Base-by-base conservation (phyloP, 108 stramenopile species). In the Skeletonema costatum region DNA sequence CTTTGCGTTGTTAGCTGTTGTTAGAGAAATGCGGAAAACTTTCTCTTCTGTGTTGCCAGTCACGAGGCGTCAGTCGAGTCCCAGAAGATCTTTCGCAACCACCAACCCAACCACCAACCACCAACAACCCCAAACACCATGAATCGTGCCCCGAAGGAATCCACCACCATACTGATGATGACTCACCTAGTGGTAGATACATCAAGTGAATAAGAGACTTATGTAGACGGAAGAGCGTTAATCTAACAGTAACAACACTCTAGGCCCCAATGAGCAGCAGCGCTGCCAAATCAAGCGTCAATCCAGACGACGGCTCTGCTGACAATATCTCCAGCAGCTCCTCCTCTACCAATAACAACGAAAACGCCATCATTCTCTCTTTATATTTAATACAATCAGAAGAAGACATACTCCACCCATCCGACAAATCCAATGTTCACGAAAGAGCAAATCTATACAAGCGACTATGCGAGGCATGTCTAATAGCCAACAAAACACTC, bases 361-460 rank as follows among this genome's bases (percentile, higher is more conserved):
- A 66, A 13, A 80, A 75, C 68, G 31, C 68, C 67, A 61, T 80
- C 48, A 38, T 80, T 58, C 59, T 80, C 41, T 80, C 79, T 2
- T 61, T 80, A 32, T 75, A 80, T 51, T 59, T 80, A 36, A 36
- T 80, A 25, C 74, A 76, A 53, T 56, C 74, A 7, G 59, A 80
- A 53, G 68, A 76, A 5, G 74, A 70, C 25, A 61, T 71, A n/a
- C 66, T 66, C 19, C 38, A 44, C 35, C 14, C 30, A 21, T 30
- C 35, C 32, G 36, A 41, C 25, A 35, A 56, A 64, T 6, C 3
- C 31, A 29, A 39, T 32, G 7, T 19, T 11, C 30, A 60, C 6
- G 59, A 78, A 25, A 78, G 77, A 53, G 70, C 77, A 11, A 36
- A 36, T 1, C 56, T 78, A 11, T 78, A 78, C 70, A 17, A 42